A percentile compares a stretch with the other conserved stretches of the same genome.
Evolutionary conservation across 805 yeast genomes (phyloP).

Genomic region (Kurtzmaniella cleridarum): DNA sequence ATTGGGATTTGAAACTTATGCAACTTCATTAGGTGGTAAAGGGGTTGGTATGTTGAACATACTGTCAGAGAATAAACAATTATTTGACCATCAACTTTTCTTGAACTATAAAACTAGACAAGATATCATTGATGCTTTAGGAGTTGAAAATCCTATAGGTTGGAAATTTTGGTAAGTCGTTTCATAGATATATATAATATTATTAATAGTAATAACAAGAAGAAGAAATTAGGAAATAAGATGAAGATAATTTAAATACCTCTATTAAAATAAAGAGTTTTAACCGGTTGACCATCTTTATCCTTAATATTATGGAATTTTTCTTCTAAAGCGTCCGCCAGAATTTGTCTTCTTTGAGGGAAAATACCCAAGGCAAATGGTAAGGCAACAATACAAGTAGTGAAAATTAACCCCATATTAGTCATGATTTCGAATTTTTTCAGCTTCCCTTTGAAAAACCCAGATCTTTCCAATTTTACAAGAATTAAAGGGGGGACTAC

Average conservation of each 20-base stretch:
- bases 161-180: conserved; percentile 59
- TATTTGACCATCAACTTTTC: conserved; percentile 32
- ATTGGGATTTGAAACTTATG: conserved; percentile 67
- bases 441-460: conserved; percentile 63
- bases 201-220: neutral
- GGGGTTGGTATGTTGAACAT: conserved; percentile 62
- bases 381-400: conserved; percentile 78
- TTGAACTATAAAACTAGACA: conserved; percentile 33
- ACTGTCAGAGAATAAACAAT: conserved; percentile 7
- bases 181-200: neutral
- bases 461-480: conserved; percentile 64
- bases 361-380: conserved; percentile 95
- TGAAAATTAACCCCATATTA: conserved; percentile 82
- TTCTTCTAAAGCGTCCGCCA: conserved; percentile 57
- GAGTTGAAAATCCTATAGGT: conserved; percentile 33
- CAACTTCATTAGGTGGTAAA: conserved; percentile 80
- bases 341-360: conserved; percentile 77
- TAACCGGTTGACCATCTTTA: conserved; percentile 51
- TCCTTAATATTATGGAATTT: conserved; percentile 59
- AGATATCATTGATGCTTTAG: conserved; percentile 44
- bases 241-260: conserved; percentile 56
- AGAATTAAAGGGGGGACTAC: conserved; percentile 87
- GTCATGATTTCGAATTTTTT: conserved; percentile 57
- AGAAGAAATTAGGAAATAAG: neutral
- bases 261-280: conserved; percentile 78